phyloP scores from a whole-genome alignment of 1,139 yeast genomes.

The Kodamaea arcana region DNA sequence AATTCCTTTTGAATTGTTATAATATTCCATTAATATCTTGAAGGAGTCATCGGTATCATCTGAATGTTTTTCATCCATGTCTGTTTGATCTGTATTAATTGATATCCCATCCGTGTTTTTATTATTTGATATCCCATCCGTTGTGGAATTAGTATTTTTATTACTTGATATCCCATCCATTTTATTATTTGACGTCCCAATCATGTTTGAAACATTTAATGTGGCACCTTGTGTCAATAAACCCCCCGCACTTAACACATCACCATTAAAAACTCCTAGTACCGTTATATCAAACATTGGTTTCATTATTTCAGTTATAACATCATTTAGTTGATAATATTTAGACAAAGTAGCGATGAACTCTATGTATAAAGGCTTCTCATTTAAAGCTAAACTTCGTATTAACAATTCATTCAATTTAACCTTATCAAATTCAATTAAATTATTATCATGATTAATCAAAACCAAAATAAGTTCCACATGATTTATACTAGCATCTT shows the following conservation, averaged over 20 bases:
- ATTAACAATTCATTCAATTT: constrained; percentile 9
- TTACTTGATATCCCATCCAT: too few relatives aligned
- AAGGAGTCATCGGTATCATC: too few relatives aligned
- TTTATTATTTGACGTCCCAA: too few relatives aligned
- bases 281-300: constrained; percentile 35
- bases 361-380: constrained; percentile 4
- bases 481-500: constrained; percentile 36
- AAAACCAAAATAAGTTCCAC: constrained; percentile 28
- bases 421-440: constrained; percentile 2
- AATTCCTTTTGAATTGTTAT: background rate
- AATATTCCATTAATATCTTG: constrained; percentile 8
- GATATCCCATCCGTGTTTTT: too few relatives aligned
- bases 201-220: too few relatives aligned
- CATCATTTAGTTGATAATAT: constrained; percentile 2
- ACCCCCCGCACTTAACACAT: too few relatives aligned
- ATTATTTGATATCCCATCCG: too few relatives aligned
- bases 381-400: constrained; percentile 7
- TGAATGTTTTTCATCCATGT: background rate
- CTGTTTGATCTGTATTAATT: too few relatives aligned
- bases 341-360: constrained; percentile 3
- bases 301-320: constrained; percentile 6
- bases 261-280: too few relatives aligned
- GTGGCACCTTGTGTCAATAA: too few relatives aligned
- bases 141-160: too few relatives aligned
- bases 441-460: background rate